Percentiles rank a stretch among this genome's conserved stretches.
Evolutionary conservation across 805 yeast species (phyloP).

Genomic region (Candida pseudofarinosa): DNA sequence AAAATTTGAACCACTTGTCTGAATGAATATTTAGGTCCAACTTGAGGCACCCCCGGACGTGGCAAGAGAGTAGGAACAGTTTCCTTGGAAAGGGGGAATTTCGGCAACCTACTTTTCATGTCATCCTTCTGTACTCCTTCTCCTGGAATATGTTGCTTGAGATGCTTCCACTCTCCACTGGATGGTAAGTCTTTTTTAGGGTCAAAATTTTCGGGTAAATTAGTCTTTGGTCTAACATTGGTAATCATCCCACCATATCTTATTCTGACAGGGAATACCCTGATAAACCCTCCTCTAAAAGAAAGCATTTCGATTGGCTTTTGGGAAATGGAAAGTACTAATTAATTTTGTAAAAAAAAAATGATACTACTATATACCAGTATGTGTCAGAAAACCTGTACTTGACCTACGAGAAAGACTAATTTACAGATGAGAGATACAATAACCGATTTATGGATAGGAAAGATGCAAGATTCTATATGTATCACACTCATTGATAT

Average conservation of each 20-base stretch:
- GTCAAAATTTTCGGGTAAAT: slow-evolving; percentile 26
- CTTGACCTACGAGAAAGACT: neutral
- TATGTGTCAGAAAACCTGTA: neutral
- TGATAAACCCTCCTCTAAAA: neutral
- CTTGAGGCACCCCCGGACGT: slow-evolving; percentile 73
- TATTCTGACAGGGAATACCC: neutral
- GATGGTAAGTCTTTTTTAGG: slow-evolving; percentile 30
- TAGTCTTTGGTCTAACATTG: slow-evolving; percentile 17
- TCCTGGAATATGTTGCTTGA: slow-evolving; percentile 55
- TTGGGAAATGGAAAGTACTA: neutral
- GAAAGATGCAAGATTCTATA: no score
- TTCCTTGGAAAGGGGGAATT: slow-evolving; percentile 62
- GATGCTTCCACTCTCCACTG: slow-evolving; percentile 37
- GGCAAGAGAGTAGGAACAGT: slow-evolving; percentile 65
- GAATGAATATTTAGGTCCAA: slow-evolving; percentile 52
- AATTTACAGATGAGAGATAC: neutral
- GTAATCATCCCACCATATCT: neutral
- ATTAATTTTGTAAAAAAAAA: no score
- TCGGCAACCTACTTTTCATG: slow-evolving; percentile 57
- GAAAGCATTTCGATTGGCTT: neutral
- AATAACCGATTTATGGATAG: no score
- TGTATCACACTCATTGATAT: no score
- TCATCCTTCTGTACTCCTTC: slow-evolving; percentile 43
- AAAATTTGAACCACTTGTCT: slow-evolving; percentile 59
- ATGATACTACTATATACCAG: neutral